phyloP scores from a whole-genome alignment of 306 rosid genomes.

The Malus sieversii region DNA sequence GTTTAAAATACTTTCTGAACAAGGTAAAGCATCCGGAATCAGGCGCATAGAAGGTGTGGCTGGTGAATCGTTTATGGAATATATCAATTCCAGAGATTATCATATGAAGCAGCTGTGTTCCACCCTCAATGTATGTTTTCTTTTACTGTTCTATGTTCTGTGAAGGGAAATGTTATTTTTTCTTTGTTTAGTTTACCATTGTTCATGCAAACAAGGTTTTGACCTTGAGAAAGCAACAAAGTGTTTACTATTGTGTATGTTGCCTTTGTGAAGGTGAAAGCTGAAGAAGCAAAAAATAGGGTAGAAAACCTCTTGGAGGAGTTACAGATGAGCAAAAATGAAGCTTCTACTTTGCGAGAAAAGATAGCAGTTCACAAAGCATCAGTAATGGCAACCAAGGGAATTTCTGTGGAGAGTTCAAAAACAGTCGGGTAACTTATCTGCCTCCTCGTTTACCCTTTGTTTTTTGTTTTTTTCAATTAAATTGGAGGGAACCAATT shows the following conservation, averaged over 20 bases:
- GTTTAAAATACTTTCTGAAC: conserved; percentile 86
- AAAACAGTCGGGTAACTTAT: conserved; percentile 55
- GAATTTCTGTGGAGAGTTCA: conserved; percentile 53
- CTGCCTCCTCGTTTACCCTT: not conserved
- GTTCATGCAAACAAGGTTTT: too few relatives aligned
- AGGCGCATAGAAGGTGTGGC: conserved; percentile 96
- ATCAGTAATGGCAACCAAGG: conserved; percentile 53
- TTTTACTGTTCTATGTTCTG: not conserved
- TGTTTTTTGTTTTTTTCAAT: too few relatives aligned
- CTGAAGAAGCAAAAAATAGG: conserved; percentile 76
- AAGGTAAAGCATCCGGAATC: conserved; percentile 89
- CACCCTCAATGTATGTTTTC: conserved; percentile 66
- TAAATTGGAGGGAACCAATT: not conserved
- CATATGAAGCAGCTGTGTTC: conserved; percentile 73
- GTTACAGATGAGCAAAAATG: conserved; percentile 58
- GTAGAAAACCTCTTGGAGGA: conserved; percentile 80
- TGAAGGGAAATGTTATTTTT: not conserved
- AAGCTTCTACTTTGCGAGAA: conserved; percentile 61
- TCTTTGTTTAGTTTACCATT: not conserved
- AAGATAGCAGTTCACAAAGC: conserved; percentile 77
- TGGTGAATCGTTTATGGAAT: conserved; percentile 87
- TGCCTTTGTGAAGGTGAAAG: conserved; percentile 62
- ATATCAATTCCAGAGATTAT: conserved; percentile 68
- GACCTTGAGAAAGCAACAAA: not conserved
- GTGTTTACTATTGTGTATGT: conserved; percentile 1